These are phyloP conservation scores for Buxus sempervirens DNA, from an alignment of 164 flowering plant species.

Conservation along the genomic window DNA sequence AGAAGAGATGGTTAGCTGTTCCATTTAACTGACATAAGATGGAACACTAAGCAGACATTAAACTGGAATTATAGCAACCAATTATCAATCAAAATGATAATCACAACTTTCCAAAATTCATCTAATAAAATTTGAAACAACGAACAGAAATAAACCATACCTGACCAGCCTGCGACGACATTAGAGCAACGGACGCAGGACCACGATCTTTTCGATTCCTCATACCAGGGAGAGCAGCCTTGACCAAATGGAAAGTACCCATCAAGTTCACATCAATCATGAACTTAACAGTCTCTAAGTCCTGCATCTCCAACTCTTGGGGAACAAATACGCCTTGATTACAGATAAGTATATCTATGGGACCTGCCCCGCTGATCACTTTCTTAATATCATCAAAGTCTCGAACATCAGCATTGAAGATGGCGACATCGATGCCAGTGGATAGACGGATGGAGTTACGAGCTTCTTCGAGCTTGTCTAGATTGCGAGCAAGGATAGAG, in stretches of 20 bases:
- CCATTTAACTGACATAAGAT: too few species aligned
- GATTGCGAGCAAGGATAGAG: too few species aligned
- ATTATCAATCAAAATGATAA: too few species aligned
- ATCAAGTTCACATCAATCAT: slow-evolving; percentile 51
- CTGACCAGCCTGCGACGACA: too few species aligned
- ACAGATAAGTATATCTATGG: slow-evolving; percentile 42
- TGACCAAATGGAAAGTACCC: slow-evolving; percentile 54
- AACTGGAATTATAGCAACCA: too few species aligned
- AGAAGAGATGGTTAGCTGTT: too few species aligned
- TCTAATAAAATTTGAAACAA: too few species aligned
- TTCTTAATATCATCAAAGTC: slow-evolving; percentile 39
- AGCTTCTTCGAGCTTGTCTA: slow-evolving; percentile 60
- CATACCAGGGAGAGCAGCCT: slow-evolving; percentile 30
- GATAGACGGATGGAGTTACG: slow-evolving; percentile 36
- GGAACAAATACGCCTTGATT: too few species aligned
- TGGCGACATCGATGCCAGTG: slow-evolving; percentile 26
- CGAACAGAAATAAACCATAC: not conserved
- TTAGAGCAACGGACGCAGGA: slow-evolving; percentile 40
- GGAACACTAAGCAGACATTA: too few species aligned
- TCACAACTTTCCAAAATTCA: too few species aligned
- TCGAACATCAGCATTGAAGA: slow-evolving; percentile 22
- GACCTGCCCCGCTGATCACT: slow-evolving; percentile 57
- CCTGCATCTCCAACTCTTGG: slow-evolving; percentile 55
- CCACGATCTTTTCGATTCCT: slow-evolving; percentile 45
- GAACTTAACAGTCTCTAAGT: slow-evolving; percentile 20